phyloP scores from a whole-genome alignment of 257 asterid species.

The Nicotiana sylvestris region DNA sequence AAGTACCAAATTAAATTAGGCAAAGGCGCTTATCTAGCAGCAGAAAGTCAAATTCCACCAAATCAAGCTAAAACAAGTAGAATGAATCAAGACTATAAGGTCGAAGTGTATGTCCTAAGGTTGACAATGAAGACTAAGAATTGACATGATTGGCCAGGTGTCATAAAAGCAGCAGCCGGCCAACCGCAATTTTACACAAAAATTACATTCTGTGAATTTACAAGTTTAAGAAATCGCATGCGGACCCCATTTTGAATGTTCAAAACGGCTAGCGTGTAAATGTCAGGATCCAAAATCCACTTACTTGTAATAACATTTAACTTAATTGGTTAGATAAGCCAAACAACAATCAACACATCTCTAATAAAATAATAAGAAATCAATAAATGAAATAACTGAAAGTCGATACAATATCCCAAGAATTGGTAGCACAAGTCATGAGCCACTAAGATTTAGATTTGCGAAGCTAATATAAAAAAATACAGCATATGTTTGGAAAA shows the following conservation, averaged over 20 bases:
- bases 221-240: not conserved
- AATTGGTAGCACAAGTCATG: too few relatives aligned
- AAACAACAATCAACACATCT: too few relatives aligned
- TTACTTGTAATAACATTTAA: too few relatives aligned
- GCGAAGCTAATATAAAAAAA: too few relatives aligned
- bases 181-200: not conserved
- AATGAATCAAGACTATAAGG: not conserved
- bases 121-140: not conserved
- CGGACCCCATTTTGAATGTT: not conserved
- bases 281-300: too few relatives aligned
- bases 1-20: conserved; percentile 1
- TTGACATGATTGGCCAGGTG: not conserved
- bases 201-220: not conserved
- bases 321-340: too few relatives aligned
- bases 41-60: not conserved
- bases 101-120: not conserved
- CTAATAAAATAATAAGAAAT: too few relatives aligned
- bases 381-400: too few relatives aligned
- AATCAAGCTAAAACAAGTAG: not conserved
- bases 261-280: not conserved
- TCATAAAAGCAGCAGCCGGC: not conserved
- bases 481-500: too few relatives aligned
- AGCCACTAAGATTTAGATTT: too few relatives aligned
- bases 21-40: not conserved
- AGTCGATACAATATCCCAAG: too few relatives aligned